A percentile compares a stretch with the other conserved stretches of the same genome.
These are phyloP conservation scores for Sarocladiaceae sp. DNA, from an alignment of 2,329 filamentous ascomycete species.

Conservation along the genomic window DNA sequence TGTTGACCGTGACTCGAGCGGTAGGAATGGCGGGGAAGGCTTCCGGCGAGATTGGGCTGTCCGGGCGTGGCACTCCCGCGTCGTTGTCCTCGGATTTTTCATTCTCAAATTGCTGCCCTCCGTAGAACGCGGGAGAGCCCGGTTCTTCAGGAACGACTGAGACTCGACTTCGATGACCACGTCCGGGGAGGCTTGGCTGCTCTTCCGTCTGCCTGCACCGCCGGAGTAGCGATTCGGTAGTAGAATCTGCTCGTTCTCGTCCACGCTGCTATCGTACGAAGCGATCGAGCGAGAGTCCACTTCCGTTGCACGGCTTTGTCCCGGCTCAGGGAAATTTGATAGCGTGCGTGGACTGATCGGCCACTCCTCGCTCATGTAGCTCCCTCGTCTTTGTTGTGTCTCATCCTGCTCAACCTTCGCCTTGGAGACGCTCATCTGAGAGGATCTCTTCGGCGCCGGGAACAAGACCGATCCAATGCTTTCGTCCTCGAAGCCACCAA, in stretches of 20 bases:
- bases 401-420: not conserved
- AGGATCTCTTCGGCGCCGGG: not conserved
- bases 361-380: not conserved
- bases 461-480: constrained; percentile 3
- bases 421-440: not conserved
- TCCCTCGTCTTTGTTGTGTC: not conserved
- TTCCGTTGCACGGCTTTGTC: not conserved
- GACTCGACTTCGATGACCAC: not conserved
- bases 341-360: constrained; percentile 1
- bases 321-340: not conserved
- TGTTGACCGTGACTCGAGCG: constrained; percentile 23
- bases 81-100: constrained; percentile 13
- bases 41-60: constrained; percentile 34
- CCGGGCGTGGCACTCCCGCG: constrained; percentile 31
- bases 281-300: not conserved
- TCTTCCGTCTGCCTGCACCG: not conserved
- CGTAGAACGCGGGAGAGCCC: not conserved
- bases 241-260: constrained; percentile 2
- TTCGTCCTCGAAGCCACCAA: not conserved
- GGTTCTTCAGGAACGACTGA: constrained; percentile 7
- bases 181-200: constrained; percentile 1
- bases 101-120: constrained; percentile 9
- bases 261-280: not conserved
- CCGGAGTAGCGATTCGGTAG: not conserved
- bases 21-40: constrained; percentile 21